Conservation (phyloP, 176 grass and related monocot genomes). For the Paspalum vaginatum region DNA sequence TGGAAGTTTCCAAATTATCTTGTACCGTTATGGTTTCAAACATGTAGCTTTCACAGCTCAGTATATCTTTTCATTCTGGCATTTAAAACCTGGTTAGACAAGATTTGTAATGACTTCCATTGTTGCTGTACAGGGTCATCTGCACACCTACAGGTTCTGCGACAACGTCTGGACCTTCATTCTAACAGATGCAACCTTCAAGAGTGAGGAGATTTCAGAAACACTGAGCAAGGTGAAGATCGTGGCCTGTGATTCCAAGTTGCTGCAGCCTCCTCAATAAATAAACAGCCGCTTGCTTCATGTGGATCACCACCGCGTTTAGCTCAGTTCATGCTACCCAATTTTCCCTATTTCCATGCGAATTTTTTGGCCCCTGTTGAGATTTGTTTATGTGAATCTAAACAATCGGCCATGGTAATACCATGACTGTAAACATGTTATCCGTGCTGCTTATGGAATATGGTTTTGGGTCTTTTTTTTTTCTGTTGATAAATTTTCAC, state of each 20-base stretch:
- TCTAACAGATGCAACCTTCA: slow-evolving; percentile 67
- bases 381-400: background rate
- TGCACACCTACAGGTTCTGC: slow-evolving; percentile 93
- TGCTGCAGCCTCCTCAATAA: slow-evolving; percentile 52
- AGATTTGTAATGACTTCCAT: slow-evolving; percentile 7
- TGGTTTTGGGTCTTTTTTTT: background rate
- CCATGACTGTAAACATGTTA: background rate
- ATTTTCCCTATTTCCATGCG: slow-evolving; percentile 11
- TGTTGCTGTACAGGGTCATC: slow-evolving; percentile 67
- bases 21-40: background rate
- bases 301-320: background rate
- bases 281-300: background rate
- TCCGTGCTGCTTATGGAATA: slow-evolving; percentile 1
- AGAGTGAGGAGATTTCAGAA: slow-evolving; percentile 54
- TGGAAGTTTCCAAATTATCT: background rate
- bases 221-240: slow-evolving; percentile 71
- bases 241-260: slow-evolving; percentile 81
- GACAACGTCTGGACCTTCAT: slow-evolving; percentile 91
- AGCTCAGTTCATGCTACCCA: background rate
- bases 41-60: background rate
- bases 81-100: background rate
- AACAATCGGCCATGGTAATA: background rate
- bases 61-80: background rate
- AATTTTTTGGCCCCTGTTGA: background rate
- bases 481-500: background rate